Evolutionary conservation across 768 basidiomycete genomes (phyloP).

Genomic region (Grammothele lineata): DNA sequence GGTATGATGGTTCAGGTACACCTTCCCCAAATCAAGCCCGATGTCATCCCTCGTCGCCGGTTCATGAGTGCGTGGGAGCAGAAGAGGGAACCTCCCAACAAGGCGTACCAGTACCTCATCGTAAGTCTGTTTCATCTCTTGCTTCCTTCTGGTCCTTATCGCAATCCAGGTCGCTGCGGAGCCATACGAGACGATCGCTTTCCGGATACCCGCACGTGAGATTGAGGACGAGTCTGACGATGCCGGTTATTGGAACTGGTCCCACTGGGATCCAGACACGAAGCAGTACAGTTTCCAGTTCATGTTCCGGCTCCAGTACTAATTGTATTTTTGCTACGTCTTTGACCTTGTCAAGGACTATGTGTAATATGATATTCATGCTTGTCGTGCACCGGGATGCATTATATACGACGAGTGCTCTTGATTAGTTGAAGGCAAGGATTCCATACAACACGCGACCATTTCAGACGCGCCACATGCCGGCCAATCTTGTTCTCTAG

Average conservation of each 20-base stretch:
- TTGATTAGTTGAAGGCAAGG: no score
- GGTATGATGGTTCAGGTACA: slow-evolving; percentile 98
- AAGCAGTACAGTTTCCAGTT: slow-evolving; percentile 99
- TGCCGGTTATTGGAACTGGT: slow-evolving; percentile 93
- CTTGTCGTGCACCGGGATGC: neutral
- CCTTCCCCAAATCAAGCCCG: slow-evolving; percentile 88
- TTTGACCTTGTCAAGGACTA: neutral
- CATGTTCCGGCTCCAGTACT: slow-evolving; percentile 70
- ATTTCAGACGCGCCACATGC: no score
- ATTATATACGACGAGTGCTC: neutral
- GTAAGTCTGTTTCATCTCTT: slow-evolving; percentile 46
- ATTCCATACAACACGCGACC: no score
- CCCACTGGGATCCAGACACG: slow-evolving; percentile 98
- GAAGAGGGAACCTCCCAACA: slow-evolving; percentile 90
- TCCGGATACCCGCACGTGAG: slow-evolving; percentile 95
- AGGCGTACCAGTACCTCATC: slow-evolving; percentile 95
- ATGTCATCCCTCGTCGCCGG: slow-evolving; percentile 76
- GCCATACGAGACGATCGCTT: slow-evolving; percentile 98
- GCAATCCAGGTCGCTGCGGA: slow-evolving; percentile 90
- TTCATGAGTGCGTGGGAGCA: slow-evolving; percentile 99
- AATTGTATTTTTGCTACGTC: slow-evolving; percentile 19
- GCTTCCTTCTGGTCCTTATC: slow-evolving; percentile 23
- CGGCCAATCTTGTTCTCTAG: no score
- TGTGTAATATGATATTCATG: neutral
- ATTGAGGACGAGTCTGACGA: slow-evolving; percentile 94